Evolutionary conservation across 2,329 filamentous ascomycete species (phyloP).

Genomic region (Rutstroemia sp.): DNA sequence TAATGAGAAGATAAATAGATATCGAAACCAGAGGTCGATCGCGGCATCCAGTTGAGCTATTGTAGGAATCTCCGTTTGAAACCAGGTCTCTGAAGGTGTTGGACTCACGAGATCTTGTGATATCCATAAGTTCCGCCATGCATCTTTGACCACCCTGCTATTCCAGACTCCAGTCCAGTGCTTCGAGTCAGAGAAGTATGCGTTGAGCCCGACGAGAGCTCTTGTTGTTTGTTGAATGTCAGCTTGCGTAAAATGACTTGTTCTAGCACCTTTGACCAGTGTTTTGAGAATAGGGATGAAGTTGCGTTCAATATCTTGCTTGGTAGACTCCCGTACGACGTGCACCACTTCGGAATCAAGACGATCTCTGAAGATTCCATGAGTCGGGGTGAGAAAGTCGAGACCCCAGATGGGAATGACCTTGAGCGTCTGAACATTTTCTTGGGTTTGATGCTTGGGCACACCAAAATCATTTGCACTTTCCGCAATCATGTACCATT

Average conservation of each 20-base stretch:
- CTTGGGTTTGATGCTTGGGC: slow-evolving; percentile 41
- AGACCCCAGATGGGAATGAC: slow-evolving; percentile 43
- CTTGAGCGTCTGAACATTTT: slow-evolving; percentile 42
- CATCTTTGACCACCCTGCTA: slow-evolving; percentile 38
- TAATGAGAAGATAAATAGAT: slow-evolving; percentile 40
- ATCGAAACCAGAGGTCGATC: slow-evolving; percentile 39
- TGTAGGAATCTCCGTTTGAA: slow-evolving; percentile 37
- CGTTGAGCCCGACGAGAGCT: slow-evolving; percentile 23
- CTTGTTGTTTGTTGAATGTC: slow-evolving; percentile 34
- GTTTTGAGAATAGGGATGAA: slow-evolving; percentile 45
- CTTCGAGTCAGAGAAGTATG: slow-evolving; percentile 31
- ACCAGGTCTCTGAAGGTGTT: slow-evolving; percentile 36
- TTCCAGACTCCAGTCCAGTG: slow-evolving; percentile 41
- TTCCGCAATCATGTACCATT: slow-evolving; percentile 44
- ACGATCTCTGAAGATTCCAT: slow-evolving; percentile 41
- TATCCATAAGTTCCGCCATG: slow-evolving; percentile 40
- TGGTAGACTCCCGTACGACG: slow-evolving; percentile 33
- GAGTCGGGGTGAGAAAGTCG: slow-evolving; percentile 41
- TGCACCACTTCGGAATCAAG: slow-evolving; percentile 42
- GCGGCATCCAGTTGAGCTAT: slow-evolving; percentile 38
- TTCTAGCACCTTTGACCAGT: slow-evolving; percentile 42
- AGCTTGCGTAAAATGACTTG: slow-evolving; percentile 37
- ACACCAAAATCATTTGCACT: slow-evolving; percentile 44
- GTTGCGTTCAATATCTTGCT: slow-evolving; percentile 40
- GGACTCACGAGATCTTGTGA: slow-evolving; percentile 36